Percentiles rank a stretch among this genome's conserved stretches.
Conservation (phyloP, 257 asterid genomes). For the Salvia rosmarinus region DNA sequence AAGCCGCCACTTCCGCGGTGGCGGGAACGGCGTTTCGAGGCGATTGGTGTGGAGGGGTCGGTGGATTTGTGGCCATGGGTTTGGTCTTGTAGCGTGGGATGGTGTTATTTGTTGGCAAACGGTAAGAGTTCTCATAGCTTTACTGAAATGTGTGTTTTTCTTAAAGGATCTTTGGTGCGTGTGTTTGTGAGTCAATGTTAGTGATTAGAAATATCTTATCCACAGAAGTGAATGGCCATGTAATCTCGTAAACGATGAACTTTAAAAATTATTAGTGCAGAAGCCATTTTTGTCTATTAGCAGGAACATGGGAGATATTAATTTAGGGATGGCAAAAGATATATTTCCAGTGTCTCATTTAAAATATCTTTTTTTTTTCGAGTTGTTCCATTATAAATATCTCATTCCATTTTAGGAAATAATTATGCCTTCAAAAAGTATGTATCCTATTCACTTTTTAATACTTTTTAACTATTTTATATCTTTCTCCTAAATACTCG, state of each 20-base stretch:
- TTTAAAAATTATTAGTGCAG: neutral
- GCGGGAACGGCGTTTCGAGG: slow-evolving; percentile 27
- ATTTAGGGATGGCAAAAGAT: neutral
- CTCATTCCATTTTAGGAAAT: too few species aligned
- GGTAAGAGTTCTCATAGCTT: slow-evolving; percentile 58
- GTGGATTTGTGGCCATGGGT: slow-evolving; percentile 32
- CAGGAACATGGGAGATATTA: neutral
- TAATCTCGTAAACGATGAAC: slow-evolving; percentile 15
- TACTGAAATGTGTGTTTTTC: slow-evolving; percentile 1
- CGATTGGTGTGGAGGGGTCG: slow-evolving; percentile 35
- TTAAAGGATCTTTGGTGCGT: neutral
- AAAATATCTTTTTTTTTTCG: too few species aligned
- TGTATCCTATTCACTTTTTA: too few species aligned
- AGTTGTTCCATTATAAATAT: too few species aligned
- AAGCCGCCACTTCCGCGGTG: slow-evolving; percentile 48
- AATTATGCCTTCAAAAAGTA: too few species aligned
- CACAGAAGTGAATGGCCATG: slow-evolving; percentile 51
- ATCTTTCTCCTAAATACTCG: too few species aligned
- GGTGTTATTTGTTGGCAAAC: slow-evolving; percentile 39
- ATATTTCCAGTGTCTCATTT: too few species aligned
- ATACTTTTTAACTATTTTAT: too few species aligned
- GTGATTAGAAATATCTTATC: slow-evolving; percentile 47
- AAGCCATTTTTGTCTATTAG: slow-evolving; percentile 18
- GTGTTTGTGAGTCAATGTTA: neutral
- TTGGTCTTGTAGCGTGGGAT: slow-evolving; percentile 36